These are phyloP conservation scores for Dendrobium chrysotoxum DNA, from an alignment of 106 monocot genomes.

Conservation along the genomic window DNA sequence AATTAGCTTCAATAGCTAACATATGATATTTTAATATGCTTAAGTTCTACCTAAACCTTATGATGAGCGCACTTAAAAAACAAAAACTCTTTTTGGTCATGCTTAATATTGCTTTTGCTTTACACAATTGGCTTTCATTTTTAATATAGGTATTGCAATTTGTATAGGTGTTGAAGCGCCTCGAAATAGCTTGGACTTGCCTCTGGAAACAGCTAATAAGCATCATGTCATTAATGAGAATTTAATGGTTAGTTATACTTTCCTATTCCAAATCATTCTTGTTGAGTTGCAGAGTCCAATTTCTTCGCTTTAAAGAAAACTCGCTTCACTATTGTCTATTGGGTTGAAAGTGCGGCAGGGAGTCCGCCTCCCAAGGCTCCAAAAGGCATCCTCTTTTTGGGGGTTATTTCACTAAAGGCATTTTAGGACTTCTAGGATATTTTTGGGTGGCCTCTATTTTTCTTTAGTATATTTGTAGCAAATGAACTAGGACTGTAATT, in stretches of 20 bases:
- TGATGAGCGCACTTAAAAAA: background rate
- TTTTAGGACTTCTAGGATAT: no score
- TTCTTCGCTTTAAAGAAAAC: no score
- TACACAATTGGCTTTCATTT: background rate
- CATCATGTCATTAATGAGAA: background rate
- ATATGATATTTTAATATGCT: background rate
- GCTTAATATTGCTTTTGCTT: background rate
- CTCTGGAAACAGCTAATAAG: conserved; percentile 20
- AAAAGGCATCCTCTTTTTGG: no score
- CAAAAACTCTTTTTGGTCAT: background rate
- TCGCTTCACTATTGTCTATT: no score
- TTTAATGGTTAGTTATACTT: conserved; percentile 3
- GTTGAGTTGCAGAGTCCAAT: no score
- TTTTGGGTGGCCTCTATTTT: no score
- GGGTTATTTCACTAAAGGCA: no score
- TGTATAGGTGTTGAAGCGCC: conserved; percentile 59
- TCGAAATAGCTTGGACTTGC: conserved; percentile 64
- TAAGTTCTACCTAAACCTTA: background rate
- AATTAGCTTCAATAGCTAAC: background rate
- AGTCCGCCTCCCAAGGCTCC: no score
- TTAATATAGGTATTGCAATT: background rate
- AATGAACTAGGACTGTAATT: no score
- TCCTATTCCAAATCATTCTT: background rate
- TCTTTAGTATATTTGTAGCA: no score
- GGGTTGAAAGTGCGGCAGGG: no score